These are phyloP conservation scores for Mortierella sp. DNA, from an alignment of 371 early-diverging fungal genomes.

Conservation along the genomic window DNA sequence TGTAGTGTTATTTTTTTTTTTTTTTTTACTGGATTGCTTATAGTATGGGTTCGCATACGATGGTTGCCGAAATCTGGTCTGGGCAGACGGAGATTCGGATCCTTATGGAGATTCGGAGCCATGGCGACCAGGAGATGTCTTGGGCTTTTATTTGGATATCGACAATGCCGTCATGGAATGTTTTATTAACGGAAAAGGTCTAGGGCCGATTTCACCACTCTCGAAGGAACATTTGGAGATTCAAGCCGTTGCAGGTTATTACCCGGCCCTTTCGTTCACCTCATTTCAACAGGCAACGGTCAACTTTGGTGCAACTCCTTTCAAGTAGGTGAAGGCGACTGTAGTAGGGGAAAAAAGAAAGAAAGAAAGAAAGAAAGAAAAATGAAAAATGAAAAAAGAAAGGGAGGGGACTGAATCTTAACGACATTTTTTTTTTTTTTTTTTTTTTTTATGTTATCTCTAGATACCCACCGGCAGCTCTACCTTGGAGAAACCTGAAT, in stretches of 20 bases:
- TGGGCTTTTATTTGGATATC: constrained; percentile 46
- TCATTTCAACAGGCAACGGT: constrained; percentile 47
- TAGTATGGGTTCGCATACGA: constrained; percentile 73
- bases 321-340: constrained; percentile 28
- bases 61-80: constrained; percentile 67
- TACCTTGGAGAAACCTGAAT: constrained; percentile 50
- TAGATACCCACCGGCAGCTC: constrained; percentile 45
- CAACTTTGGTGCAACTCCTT: constrained; percentile 48
- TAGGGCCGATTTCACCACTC: constrained; percentile 30
- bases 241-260: constrained; percentile 41
- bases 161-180: constrained; percentile 45
- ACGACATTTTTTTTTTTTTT: constrained; percentile 1
- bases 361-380: background rate
- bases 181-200: constrained; percentile 36
- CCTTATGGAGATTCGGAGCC: constrained; percentile 34
- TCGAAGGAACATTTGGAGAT: constrained; percentile 27
- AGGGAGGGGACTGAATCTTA: too few relatives aligned
- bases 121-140: constrained; percentile 43
- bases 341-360: background rate
- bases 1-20: background rate
- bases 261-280: constrained; percentile 44
- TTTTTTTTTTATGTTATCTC: background rate
- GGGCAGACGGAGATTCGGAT: constrained; percentile 54
- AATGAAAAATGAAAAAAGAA: too few relatives aligned
- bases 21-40: background rate